Percentiles rank a stretch among this genome's conserved stretches.
These are phyloP conservation scores for Karstenula rhodostoma DNA, from an alignment of 2,329 filamentous ascomycete species.

Conservation along the genomic window DNA sequence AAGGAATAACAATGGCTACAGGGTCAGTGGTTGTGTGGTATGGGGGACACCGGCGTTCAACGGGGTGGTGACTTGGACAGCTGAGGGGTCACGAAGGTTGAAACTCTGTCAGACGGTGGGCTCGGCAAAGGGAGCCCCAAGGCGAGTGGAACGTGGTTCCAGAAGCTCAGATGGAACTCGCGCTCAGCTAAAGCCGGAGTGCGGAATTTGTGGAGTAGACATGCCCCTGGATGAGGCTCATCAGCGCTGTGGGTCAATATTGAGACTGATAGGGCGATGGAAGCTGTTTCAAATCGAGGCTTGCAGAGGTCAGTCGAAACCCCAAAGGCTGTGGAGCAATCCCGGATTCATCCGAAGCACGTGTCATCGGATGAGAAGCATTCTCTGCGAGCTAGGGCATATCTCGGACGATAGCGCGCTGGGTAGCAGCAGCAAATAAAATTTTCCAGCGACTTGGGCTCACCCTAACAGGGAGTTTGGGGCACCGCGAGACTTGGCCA, in stretches of 20 bases:
- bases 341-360: conserved; percentile 37
- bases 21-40: background rate
- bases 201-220: conserved; percentile 4
- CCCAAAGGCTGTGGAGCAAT: conserved; percentile 5
- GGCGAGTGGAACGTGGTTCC: conserved; percentile 2
- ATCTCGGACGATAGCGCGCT: conserved; percentile 24
- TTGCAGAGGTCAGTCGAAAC: conserved; percentile 14
- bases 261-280: conserved; percentile 8
- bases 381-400: conserved; percentile 14
- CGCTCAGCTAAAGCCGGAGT: conserved; percentile 6
- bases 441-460: conserved; percentile 16
- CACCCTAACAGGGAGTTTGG: background rate
- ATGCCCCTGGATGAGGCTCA: conserved; percentile 10
- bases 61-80: background rate
- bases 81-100: background rate
- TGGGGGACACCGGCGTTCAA: background rate
- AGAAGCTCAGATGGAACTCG: background rate
- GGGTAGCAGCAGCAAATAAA: conserved; percentile 27
- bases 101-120: background rate
- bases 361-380: conserved; percentile 17
- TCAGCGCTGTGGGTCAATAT: background rate
- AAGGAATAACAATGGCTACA: background rate
- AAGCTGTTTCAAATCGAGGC: conserved; percentile 9
- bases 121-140: conserved; percentile 2
- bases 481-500: background rate